phyloP scores from a whole-genome alignment of 2,329 filamentous ascomycete genomes.

The Ophiosphaerella narmari region DNA sequence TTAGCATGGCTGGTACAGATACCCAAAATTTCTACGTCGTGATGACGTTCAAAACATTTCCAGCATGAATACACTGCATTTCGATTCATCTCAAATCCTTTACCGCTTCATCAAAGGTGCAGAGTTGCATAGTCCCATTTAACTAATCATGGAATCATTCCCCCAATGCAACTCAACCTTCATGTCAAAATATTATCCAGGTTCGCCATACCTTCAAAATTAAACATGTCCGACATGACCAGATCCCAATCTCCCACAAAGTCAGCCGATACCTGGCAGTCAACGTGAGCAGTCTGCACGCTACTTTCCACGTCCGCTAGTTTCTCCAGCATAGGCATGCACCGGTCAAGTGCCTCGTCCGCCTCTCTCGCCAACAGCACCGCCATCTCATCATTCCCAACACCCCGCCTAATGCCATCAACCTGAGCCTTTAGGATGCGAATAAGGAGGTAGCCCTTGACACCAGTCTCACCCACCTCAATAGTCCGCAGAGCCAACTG shows the following conservation, averaged over 20 bases:
- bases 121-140: too few relatives aligned
- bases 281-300: constrained; percentile 2
- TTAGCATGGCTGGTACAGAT: constrained; percentile 17
- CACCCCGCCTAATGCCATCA: constrained; percentile 18
- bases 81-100: too few relatives aligned
- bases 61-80: too few relatives aligned
- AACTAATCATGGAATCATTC: too few relatives aligned
- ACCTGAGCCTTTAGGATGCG: constrained; percentile 25
- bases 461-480: constrained; percentile 35
- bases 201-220: constrained; percentile 2
- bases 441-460: constrained; percentile 35
- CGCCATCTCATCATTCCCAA: constrained; percentile 17
- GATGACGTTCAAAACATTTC: neutral
- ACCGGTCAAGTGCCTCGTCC: constrained; percentile 20
- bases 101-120: too few relatives aligned
- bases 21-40: constrained; percentile 7
- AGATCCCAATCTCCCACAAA: constrained; percentile 23
- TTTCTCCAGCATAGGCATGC: constrained; percentile 25
- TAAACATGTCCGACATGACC: constrained; percentile 21
- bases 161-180: too few relatives aligned
- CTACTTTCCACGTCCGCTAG: constrained; percentile 9
- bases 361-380: constrained; percentile 16
- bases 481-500: constrained; percentile 24
- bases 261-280: constrained; percentile 14
- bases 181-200: too few relatives aligned